phyloP scores from a whole-genome alignment of 2,329 filamentous ascomycete species.

The Cadophora luteo-olivacea region DNA sequence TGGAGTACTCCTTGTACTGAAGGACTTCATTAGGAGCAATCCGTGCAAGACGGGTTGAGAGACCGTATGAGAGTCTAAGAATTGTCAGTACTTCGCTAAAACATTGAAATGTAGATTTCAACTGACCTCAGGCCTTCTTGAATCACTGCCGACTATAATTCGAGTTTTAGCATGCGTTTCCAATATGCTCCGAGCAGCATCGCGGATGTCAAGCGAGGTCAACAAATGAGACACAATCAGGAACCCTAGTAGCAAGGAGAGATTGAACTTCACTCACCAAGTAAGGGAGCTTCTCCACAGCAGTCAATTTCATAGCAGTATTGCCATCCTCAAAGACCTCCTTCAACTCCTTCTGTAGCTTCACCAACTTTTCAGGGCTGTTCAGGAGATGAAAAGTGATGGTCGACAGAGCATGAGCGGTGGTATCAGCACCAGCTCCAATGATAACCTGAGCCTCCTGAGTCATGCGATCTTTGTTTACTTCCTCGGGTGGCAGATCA shows the following conservation, averaged over 20 bases:
- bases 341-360: constrained; percentile 46
- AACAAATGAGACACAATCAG: not conserved
- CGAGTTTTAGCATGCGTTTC: not conserved
- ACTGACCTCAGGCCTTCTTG: constrained; percentile 44
- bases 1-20: constrained; percentile 31
- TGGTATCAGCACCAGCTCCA: constrained; percentile 43
- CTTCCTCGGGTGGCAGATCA: constrained; percentile 43
- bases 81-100: not conserved
- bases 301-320: constrained; percentile 13
- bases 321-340: constrained; percentile 26
- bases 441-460: constrained; percentile 23
- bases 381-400: constrained; percentile 47
- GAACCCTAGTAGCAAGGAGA: not conserved
- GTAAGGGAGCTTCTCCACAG: constrained; percentile 42
- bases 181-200: not conserved
- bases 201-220: not conserved
- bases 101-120: no score
- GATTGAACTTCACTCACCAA: constrained; percentile 24
- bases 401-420: constrained; percentile 45
- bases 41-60: constrained; percentile 41
- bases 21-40: constrained; percentile 39
- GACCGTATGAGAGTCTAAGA: constrained; percentile 40
- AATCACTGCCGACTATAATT: constrained; percentile 39
- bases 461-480: constrained; percentile 18
- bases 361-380: constrained; percentile 41